Base-by-base conservation (phyloP, 1,139 yeast species). In the Diutina mesorugosa region DNA sequence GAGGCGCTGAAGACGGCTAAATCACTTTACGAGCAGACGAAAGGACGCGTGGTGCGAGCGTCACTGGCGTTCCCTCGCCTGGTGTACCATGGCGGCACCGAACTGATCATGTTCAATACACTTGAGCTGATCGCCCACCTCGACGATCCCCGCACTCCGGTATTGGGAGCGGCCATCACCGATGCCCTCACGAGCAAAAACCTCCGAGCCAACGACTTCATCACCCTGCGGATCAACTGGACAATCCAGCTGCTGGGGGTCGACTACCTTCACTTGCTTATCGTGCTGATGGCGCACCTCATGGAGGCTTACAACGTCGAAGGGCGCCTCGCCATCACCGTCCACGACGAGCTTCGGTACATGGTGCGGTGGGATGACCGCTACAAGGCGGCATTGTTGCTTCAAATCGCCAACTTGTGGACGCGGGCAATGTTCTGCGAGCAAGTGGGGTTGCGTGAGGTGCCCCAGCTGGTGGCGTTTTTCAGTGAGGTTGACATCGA, bases 171-270 rank as follows among this genome's bases (percentile, higher is more conserved):
- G 3, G 86, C 96, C 10, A 90, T 95, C 55, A 93, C 99, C 0
- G 84, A 84, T 60, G 97, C 99, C 0, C 73, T 95, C 58, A 79
- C 81, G 60, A 78, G 81, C 55, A 73, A 76, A 57, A 84, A 91
- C 65, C 77, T 95, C 64, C 81, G 81, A 58, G 74, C 80, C 53
- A 76, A 76, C 60, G 83, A 83, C 58, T 93, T 86, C 67, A 71
- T 93, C 64, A 95, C 99, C 0, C 90, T 97, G 2, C 72, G 99
- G 64, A 87, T 91, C 61, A 95, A 95, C 66, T 95, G 99, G 99
- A 89, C 97, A 0, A 95, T 95, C 65, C 99, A 95, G 68, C 90
- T 97, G 50, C 90, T 97, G 0, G 99, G 99, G 50, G 99, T 95
- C 18, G 99, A 95, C 67, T 95, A 95, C 66, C 74, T 95, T 56